Evolutionary conservation across 2,329 filamentous ascomycete species (phyloP), one percentile per base, ranked within the genome.

Genomic region (Eutypella sp.): DNA sequence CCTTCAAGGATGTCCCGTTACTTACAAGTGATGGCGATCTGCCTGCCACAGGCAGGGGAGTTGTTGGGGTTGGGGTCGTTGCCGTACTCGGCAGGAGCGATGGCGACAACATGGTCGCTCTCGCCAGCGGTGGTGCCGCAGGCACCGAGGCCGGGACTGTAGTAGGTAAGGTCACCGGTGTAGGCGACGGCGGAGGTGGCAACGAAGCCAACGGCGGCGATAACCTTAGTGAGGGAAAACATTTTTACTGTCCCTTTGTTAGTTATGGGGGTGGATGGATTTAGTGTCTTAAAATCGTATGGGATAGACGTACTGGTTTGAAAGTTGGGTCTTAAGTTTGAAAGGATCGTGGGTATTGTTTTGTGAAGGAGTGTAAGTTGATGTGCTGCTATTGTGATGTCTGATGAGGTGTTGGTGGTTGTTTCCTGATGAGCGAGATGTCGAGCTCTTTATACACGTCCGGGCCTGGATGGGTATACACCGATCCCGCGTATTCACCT

Each of bases 31-130:
- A 63, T 60, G 23, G 50, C 48, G 45, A 62, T 63, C 20, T 45
- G 52, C 57, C 59, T 63, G 22, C 62, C 62, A 45, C 62, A 65
- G 34, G 51, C 49, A 2, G 52, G 48, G 48, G 47, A 47, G 6
- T 49, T 22, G 46, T 54, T 54, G 33, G 53, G 51, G 47, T 55
- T 53, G 23, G 54, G 45, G 37, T 52, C 48, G 10, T 41, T 44
- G 10, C 42, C 19, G 48, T 55, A 62, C 44, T 64, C 51, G 1
- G 47, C 20, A 3, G 55, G 48, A 16, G 61, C 51, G 7, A 64
- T 42, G 4, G 61, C 60, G 6, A 61, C 62, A 19, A 62, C 53
- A 16, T 29, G 15, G 18, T 61, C 57, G 41, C 47, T 44, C 18
- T 55, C 58, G 2, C 46, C 29, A 57, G 44, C 57, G 16, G 54